Percentiles rank a stretch among this genome's conserved stretches.
These are phyloP conservation scores for Podila epicladia DNA, from an alignment of 192 early-diverging fungal species.

Conservation along the genomic window DNA sequence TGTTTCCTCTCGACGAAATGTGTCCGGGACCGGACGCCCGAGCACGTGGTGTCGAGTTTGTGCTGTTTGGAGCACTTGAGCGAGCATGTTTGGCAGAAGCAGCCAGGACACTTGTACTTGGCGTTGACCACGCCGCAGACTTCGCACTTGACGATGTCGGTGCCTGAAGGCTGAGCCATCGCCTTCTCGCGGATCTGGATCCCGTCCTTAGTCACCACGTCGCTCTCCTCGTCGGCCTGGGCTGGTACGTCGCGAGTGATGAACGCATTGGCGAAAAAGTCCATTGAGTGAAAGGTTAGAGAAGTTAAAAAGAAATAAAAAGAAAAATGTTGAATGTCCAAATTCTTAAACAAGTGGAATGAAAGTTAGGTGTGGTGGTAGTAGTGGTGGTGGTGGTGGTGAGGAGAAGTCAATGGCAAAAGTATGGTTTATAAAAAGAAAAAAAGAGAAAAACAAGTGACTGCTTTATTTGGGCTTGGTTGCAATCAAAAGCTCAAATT, in stretches of 20 bases:
- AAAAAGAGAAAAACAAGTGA: neutral
- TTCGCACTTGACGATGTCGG: conserved; percentile 55
- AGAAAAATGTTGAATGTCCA: neutral
- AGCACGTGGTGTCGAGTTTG: conserved; percentile 66
- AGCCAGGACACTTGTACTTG: conserved; percentile 82
- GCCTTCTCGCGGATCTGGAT: conserved; percentile 43
- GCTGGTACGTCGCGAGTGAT: conserved; percentile 25
- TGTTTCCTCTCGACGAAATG: conserved; percentile 67
- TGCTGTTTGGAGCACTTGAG: conserved; percentile 72
- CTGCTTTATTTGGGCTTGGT: conserved; percentile 4
- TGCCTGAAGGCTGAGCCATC: neutral
- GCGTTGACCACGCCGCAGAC: conserved; percentile 50
- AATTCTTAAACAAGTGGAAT: neutral
- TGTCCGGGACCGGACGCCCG: conserved; percentile 69
- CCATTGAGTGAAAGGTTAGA: conserved; percentile 9
- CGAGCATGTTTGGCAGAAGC: conserved; percentile 69
- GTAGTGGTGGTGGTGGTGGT: neutral
- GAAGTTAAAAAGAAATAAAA: neutral
- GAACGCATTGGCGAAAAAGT: conserved; percentile 49
- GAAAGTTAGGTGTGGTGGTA: too few relatives aligned
- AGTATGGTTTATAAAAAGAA: neutral
- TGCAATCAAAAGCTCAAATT: conserved; percentile 3
- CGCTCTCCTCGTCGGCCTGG: neutral
- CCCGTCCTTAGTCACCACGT: conserved; percentile 39
- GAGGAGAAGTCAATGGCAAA: neutral